Percentiles rank a stretch among this genome's conserved stretches.
These are phyloP conservation scores for Naumovozyma castellii DNA, from an alignment of 805 yeast genomes.

Conservation along the genomic window DNA sequence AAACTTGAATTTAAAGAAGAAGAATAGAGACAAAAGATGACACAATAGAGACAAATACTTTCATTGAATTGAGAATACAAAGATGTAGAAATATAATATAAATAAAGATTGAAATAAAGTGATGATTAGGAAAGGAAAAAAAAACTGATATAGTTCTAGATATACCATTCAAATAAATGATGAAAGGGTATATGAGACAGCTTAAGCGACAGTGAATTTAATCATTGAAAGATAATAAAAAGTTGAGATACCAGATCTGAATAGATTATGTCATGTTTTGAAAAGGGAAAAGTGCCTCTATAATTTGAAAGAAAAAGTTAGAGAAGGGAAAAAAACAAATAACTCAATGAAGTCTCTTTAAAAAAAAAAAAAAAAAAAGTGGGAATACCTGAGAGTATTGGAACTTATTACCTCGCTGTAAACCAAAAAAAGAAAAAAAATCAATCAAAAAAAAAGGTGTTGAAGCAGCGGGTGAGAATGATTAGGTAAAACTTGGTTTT, in stretches of 20 bases:
- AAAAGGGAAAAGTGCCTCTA: too few species aligned
- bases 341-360: too few species aligned
- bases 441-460: not conserved
- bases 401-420: not conserved
- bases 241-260: not conserved
- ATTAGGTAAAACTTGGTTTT: constrained; percentile 27
- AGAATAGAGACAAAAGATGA: too few species aligned
- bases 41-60: too few species aligned
- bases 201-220: not conserved
- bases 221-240: too few species aligned
- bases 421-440: not conserved
- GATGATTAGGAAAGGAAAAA: not conserved
- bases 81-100: too few species aligned
- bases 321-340: not conserved
- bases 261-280: not conserved
- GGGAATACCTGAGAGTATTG: too few species aligned
- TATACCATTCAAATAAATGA: not conserved
- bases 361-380: too few species aligned
- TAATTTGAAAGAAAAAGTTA: too few species aligned
- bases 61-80: too few species aligned
- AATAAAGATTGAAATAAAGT: not conserved
- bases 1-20: too few species aligned
- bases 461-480: constrained; percentile 1
- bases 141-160: too few species aligned
- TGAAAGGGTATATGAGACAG: not conserved